Evolutionary conservation across 129 eudicot genomes (phyloP).

Genomic region (Helichrysum umbraculigerum): DNA sequence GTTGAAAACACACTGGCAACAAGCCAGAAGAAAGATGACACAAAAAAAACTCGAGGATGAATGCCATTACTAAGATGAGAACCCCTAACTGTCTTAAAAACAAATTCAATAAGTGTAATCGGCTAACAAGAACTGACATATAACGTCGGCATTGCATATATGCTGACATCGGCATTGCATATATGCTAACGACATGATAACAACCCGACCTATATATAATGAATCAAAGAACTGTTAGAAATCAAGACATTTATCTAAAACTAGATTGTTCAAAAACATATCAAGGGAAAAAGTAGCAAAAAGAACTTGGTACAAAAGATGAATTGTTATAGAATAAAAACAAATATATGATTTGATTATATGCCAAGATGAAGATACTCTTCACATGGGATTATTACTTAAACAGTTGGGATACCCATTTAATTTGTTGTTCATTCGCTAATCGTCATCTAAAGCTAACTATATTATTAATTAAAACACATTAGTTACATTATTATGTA

Average conservation of each 20-base stretch:
- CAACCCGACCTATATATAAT: constrained; percentile 3
- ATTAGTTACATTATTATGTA: background rate
- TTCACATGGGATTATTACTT: constrained; percentile 38
- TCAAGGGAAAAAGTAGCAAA: constrained; percentile 27
- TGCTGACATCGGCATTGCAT: background rate
- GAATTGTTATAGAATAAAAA: constrained; percentile 18
- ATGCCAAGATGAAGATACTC: constrained; percentile 34
- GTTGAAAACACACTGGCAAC: too few species aligned
- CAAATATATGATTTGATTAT: constrained; percentile 35
- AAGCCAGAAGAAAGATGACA: too few species aligned
- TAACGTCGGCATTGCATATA: background rate
- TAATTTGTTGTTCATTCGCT: constrained; percentile 25
- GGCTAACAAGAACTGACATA: background rate
- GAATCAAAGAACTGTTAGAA: constrained; percentile 15
- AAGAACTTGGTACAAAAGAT: constrained; percentile 24
- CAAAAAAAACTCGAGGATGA: too few species aligned
- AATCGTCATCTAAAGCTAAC: constrained; percentile 3
- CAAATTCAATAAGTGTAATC: background rate
- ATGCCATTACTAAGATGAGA: too few species aligned
- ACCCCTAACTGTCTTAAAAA: too few species aligned
- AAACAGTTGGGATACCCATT: constrained; percentile 22
- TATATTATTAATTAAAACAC: background rate
- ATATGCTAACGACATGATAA: constrained; percentile 12
- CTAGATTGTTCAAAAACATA: constrained; percentile 18
- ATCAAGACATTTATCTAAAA: constrained; percentile 12